These are phyloP conservation scores for Rubus idaeus DNA, from an alignment of 306 rosid genomes.

Conservation along the genomic window DNA sequence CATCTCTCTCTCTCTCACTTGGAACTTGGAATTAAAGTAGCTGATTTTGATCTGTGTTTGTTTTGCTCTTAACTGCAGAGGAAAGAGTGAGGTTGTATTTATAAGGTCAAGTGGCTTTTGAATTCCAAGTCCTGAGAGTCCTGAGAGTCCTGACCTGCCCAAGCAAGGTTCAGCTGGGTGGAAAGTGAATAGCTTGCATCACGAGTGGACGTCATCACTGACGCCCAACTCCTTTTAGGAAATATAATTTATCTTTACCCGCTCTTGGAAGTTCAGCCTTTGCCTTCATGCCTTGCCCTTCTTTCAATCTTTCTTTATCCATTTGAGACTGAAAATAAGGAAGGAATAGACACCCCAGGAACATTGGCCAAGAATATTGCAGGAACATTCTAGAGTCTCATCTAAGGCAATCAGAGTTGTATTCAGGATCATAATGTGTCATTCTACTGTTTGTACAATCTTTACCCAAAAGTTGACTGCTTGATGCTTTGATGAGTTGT, in stretches of 20 bases:
- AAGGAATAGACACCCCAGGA: too few species aligned
- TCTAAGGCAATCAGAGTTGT: too few species aligned
- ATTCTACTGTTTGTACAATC: background rate
- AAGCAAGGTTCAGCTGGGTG: background rate
- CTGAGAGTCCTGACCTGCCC: background rate
- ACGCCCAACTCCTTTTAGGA: background rate
- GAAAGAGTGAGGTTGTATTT: too few species aligned
- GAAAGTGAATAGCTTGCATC: background rate
- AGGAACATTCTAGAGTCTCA: background rate
- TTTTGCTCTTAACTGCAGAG: background rate
- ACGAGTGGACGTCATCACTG: background rate
- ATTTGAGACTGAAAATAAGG: too few species aligned
- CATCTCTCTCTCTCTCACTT: constrained; percentile 18
- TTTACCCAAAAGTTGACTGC: too few species aligned
- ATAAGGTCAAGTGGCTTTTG: too few species aligned
- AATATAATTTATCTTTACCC: background rate
- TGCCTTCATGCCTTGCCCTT: background rate
- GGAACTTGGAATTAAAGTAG: background rate
- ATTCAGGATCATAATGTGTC: background rate
- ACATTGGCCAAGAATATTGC: too few species aligned
- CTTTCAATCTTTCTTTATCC: background rate
- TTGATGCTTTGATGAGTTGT: too few species aligned
- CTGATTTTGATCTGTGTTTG: background rate
- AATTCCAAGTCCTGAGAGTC: background rate
- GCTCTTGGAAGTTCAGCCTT: background rate